Evolutionary conservation across 371 early-diverging fungal genomes (phyloP), one percentile per base, ranked within the genome.

Genomic region (Mucor saturninus): DNA sequence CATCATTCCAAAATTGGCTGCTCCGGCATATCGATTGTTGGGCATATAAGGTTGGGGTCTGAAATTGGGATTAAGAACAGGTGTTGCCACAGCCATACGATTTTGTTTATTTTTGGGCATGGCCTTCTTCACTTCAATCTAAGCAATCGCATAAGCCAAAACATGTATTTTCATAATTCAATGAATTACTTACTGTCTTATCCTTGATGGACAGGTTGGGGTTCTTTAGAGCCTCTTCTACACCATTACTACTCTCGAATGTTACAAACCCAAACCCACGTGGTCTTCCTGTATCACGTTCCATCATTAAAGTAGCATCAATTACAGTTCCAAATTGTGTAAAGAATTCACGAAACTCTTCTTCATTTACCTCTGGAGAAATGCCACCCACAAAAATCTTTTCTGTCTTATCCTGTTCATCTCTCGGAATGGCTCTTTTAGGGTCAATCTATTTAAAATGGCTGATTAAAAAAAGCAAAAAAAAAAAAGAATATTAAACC

Each of bases 301-400:
- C 92, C 26, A 83, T 80, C 90, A 93, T 91, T 11, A 93, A 69
- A 38, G 87, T 90, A 32, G 90, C 91, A 68, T 93, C 90, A 30
- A 86, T 74, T 5, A 93, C 91, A 32, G 73, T 85, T 10, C 94
- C 94, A 76, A 90, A 93, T 67, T 85, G 84, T 14, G 77, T 69
- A 69, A 95, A 95, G 61, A 80, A 88, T 45, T 89, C 83, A 39
- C 83, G 80, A 68, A 95, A 86, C 61, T 93, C 93, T 31, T 92
- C 93, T 67, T 94, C 93, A 14, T 89, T 85, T 5, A 91, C 90
- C 10, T 91, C 90, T 5, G 89, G 74, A 6, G 93, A 84, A 40
- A 96, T 87, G 4, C 96, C 94, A 50, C 95, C 96, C 5, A 95
- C 94, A 81, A 96, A 96, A 52, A 96, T 86, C 82, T 94, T 94